These are phyloP conservation scores for Butyriboletus appendiculatus DNA, from an alignment of 1,284 basidiomycete genomes.

Conservation along the genomic window DNA sequence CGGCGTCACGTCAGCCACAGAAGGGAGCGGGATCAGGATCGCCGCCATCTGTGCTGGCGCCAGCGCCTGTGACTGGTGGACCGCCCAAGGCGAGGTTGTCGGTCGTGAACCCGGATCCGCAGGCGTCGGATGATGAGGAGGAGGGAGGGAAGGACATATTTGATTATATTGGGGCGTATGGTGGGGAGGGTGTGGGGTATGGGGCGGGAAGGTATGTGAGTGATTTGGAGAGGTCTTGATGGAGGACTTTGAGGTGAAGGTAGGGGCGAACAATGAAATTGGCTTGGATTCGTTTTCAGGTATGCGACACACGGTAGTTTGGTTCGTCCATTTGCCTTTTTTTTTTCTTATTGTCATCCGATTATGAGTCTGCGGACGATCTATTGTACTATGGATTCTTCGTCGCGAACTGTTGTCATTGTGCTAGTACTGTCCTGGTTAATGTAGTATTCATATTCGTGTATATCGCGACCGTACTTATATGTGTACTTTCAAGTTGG, in stretches of 20 bases:
- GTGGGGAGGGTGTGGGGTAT: conserved; percentile 28
- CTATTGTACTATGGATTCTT: neutral
- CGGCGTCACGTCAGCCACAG: neutral
- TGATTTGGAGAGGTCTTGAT: conserved; percentile 22
- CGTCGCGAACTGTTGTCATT: neutral
- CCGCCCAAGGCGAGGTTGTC: conserved; percentile 29
- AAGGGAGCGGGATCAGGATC: neutral
- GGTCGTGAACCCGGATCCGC: conserved; percentile 33
- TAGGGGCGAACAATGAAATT: neutral
- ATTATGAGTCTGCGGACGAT: neutral
- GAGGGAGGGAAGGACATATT: conserved; percentile 38
- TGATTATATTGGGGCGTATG: conserved; percentile 60
- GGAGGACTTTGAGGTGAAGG: neutral
- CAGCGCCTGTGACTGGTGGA: conserved; percentile 36
- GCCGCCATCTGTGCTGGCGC: conserved; percentile 20
- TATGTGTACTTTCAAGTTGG: neutral
- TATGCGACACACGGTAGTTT: neutral
- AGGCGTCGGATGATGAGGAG: conserved; percentile 45
- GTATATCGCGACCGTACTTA: no score
- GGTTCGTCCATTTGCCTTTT: neutral
- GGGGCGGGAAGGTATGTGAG: conserved; percentile 30
- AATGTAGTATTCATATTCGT: neutral
- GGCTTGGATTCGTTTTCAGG: neutral
- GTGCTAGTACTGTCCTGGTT: neutral
- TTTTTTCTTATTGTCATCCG: neutral